Base-by-base conservation (phyloP, 2,329 filamentous ascomycete genomes). In the Phialophora verrucosa region DNA sequence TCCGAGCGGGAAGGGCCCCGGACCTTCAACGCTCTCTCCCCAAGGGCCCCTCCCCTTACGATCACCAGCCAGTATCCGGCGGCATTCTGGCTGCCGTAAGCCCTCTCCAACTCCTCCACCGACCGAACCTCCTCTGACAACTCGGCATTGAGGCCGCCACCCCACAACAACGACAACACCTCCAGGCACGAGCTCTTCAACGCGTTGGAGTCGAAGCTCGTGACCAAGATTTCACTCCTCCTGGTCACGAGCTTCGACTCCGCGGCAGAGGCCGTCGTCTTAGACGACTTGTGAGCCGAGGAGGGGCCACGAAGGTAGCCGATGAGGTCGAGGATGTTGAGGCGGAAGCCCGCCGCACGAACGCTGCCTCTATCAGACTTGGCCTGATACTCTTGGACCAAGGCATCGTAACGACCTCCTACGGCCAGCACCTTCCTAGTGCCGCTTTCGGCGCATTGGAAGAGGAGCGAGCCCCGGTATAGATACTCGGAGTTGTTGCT, bases 401-500 rank as follows among this genome's bases (percentile, higher is more conserved):
- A 81, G 56, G 88, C 88, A 76, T 99, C 96, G 76, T 99, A 99
- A 57, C 95, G 88, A 2, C 95, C 95, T 59, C 96, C 95, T 35
- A 93, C 95, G 5, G 94, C 95, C 0, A 98, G 91, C 72, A 95
- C 90, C 72, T 83, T 82, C 67, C 87, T 89, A 68, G 90, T 86
- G 76, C 92, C 96, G 68, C 87, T 89, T 76, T 98, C 94, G 1
- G 97, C 81, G 74, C 93, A 97, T 68, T 96, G 91, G 76, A 99
- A 98, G 51, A 98, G 82, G 31, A 98, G 83, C 7, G 93, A 93
- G 0, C 91, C 90, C 20, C 87, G 83, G 77, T 95, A 99, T 76
- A 98, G 97, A 64, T 90, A 91, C 75, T 97, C 93, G 74, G 96
- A 96, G 74, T 96, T 87, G 76, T 91, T 96, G 75, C 89, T 91